Percentiles rank a stretch among this genome's conserved stretches.
Conservation (phyloP, 768 basidiomycete genomes). For the Pleurotus djamor region DNA sequence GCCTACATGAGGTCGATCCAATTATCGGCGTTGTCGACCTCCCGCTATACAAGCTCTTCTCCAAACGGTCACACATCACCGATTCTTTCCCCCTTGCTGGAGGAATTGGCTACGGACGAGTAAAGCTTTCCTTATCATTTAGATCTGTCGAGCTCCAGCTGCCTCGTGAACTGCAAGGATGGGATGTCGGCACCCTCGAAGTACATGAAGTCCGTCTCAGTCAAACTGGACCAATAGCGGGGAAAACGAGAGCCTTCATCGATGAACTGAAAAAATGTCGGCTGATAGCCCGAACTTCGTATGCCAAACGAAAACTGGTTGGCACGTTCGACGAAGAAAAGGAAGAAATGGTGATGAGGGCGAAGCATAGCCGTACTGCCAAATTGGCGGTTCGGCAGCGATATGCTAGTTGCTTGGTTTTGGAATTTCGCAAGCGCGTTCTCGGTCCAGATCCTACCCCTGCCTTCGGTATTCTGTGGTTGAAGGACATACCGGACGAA, state of each 20-base stretch:
- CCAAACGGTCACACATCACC: slow-evolving; percentile 50
- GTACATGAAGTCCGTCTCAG: slow-evolving; percentile 21
- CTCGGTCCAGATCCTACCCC: slow-evolving; percentile 30
- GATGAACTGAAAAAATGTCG: slow-evolving; percentile 34
- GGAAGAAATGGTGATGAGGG: slow-evolving; percentile 29
- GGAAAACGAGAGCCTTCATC: slow-evolving; percentile 16
- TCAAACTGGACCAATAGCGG: slow-evolving; percentile 14
- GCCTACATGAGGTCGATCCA: slow-evolving; percentile 59
- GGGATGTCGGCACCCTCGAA: slow-evolving; percentile 71
- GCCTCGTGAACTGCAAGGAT: slow-evolving; percentile 56
- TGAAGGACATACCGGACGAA: slow-evolving; percentile 39
- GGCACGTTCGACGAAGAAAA: slow-evolving; percentile 13
- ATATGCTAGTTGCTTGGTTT: slow-evolving; percentile 34
- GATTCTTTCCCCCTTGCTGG: slow-evolving; percentile 64
- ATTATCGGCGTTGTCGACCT: slow-evolving; percentile 72
- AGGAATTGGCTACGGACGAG: slow-evolving; percentile 65
- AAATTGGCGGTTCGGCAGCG: slow-evolving; percentile 38
- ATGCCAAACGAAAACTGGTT: slow-evolving; percentile 33
- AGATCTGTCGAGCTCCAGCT: slow-evolving; percentile 60
- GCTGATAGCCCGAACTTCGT: slow-evolving; percentile 35
- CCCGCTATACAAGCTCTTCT: slow-evolving; percentile 41
- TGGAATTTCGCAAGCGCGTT: slow-evolving; percentile 31
- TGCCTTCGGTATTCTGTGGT: slow-evolving; percentile 37
- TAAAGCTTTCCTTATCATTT: slow-evolving; percentile 66
- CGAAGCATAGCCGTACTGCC: slow-evolving; percentile 23